Percentiles rank a stretch among this genome's conserved stretches.
Conservation (phyloP, 2,329 filamentous ascomycete genomes). For the Clarireedia hainanense region DNA sequence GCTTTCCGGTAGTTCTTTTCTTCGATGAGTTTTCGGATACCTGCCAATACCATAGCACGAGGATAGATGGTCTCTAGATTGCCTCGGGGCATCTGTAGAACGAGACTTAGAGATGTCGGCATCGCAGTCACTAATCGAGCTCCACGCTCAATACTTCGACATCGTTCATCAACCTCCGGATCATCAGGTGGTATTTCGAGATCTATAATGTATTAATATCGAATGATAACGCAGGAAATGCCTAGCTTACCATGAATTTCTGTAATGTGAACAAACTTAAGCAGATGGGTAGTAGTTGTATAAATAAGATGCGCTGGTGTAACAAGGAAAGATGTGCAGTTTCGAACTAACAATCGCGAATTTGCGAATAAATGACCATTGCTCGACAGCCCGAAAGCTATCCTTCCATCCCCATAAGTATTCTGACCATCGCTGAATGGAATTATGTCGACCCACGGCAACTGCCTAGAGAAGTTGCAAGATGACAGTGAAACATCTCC, state of each 20-base stretch:
- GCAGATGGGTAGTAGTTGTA: constrained; percentile 83
- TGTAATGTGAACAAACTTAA: constrained; percentile 87
- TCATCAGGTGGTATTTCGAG: constrained; percentile 81
- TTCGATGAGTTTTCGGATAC: constrained; percentile 75
- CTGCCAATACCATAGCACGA: constrained; percentile 82
- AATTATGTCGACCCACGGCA: constrained; percentile 30
- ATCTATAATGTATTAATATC: constrained; percentile 38
- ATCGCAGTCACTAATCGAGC: constrained; percentile 82
- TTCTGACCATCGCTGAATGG: constrained; percentile 13
- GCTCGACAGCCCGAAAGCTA: constrained; percentile 54
- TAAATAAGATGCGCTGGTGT: constrained; percentile 80
- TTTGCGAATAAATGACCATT: constrained; percentile 76
- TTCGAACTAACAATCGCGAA: constrained; percentile 65
- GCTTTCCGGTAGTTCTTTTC: constrained; percentile 74
- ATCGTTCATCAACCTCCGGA: constrained; percentile 85
- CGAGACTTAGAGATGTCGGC: constrained; percentile 75
- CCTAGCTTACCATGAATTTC: constrained; percentile 48
- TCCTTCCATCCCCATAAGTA: constrained; percentile 15
- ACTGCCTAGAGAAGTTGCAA: constrained; percentile 25
- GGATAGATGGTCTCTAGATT: constrained; percentile 95
- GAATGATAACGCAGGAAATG: background rate
- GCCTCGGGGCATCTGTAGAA: constrained; percentile 91
- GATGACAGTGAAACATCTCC: constrained; percentile 20
- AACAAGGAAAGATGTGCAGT: constrained; percentile 84
- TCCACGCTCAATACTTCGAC: constrained; percentile 84